Base-by-base conservation (phyloP, 2,329 filamentous ascomycete genomes). In the Bipolaris zeicola region DNA sequence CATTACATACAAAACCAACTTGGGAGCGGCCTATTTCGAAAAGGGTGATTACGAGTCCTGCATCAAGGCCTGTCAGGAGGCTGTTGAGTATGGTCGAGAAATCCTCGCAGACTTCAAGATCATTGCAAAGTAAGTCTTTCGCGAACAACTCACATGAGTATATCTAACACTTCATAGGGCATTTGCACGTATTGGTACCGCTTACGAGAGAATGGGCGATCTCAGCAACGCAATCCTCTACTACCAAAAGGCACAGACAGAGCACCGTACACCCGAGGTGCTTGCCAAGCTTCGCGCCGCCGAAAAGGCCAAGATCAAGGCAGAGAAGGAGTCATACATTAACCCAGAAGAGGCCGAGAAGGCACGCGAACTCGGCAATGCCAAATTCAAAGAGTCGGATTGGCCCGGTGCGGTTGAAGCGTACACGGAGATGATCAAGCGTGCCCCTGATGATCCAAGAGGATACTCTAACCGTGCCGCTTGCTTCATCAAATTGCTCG, bases 391-490 rank as follows among this genome's bases (percentile, higher is more conserved):
- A 83, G 92, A 92, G 70, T 89, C 86, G 31, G 93, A 99, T 79
- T 98, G 93, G 90, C 94, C 95, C 10, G 95, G 86, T 50, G 95
- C 95, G 8, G 93, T 99, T 26, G 92, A 92, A 42, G 92, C 94
- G 0, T 99, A 99, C 82, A 87, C 83, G 1, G 95, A 99, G 81
- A 97, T 98, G 93, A 90, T 90, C 78, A 97, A 97, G 85, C 92
- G 95, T 56, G 89, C 92, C 0, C 95, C 96, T 5, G 85, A 96
- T 0, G 95, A 99, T 73, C 89, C 95, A 38, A 89, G 96, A 67
- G 94, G 95, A 41, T 99, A 95, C 84, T 96, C 91, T 76, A 99
- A 99, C 85, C 92, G 95, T 67, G 95, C 95, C 6, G 95, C 95
- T 4, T 96, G 95, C 43, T 92, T 98, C 72, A 90, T 97, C 80